Percentiles rank a stretch among this genome's conserved stretches.
Conservation (phyloP, 139 green algal species). For the Chlamydomonas sphaeroides region DNA sequence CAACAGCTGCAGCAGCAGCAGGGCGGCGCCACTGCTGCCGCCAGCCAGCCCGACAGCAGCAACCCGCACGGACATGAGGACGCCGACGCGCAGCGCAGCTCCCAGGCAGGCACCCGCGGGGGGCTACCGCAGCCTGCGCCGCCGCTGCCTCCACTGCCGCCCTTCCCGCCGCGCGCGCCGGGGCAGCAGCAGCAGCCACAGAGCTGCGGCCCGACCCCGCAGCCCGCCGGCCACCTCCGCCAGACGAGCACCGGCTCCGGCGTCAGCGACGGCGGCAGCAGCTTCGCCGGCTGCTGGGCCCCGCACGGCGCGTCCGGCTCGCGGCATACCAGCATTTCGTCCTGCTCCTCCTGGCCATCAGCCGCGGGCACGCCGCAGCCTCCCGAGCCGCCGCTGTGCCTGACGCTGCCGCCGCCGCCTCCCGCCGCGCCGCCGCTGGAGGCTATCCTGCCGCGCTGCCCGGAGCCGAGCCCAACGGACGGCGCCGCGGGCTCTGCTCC, state of each 20-base stretch:
- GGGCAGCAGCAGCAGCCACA: background rate
- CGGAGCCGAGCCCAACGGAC: background rate
- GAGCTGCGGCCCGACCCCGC: background rate
- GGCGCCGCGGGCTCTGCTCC: background rate
- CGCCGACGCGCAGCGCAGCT: no score
- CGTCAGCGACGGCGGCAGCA: background rate
- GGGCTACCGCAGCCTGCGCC: background rate
- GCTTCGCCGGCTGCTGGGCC: background rate
- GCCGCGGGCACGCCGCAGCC: no score
- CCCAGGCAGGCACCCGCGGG: background rate
- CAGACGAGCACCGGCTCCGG: background rate
- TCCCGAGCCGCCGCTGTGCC: background rate
- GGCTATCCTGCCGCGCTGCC: background rate
- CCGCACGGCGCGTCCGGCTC: no score
- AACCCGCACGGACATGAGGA: background rate
- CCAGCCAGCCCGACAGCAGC: no score
- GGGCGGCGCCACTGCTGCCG: no score
- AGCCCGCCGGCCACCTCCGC: background rate
- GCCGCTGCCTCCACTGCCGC: constrained; percentile 13
- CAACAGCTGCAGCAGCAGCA: background rate
- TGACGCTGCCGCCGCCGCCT: background rate
- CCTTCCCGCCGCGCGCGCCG: background rate
- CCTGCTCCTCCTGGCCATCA: background rate
- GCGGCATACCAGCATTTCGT: background rate
- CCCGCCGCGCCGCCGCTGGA: background rate